Conservation (phyloP, 176 grass and related monocot genomes). For the Carex littledalei region DNA sequence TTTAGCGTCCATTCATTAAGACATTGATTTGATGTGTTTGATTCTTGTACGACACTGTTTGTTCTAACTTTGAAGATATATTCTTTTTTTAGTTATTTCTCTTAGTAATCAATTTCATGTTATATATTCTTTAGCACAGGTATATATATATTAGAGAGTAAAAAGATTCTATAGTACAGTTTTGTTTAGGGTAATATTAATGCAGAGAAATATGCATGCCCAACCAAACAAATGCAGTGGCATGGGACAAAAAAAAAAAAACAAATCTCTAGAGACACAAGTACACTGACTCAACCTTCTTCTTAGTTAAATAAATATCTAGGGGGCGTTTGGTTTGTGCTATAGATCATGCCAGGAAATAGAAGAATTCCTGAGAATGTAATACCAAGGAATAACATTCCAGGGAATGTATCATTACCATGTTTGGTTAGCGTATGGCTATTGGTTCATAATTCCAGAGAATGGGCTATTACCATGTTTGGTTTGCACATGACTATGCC, state of each 20-base stretch:
- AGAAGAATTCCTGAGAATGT: too few species aligned
- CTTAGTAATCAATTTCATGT: too few species aligned
- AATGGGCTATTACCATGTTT: too few species aligned
- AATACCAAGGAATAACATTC: too few species aligned
- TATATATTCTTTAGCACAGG: not conserved
- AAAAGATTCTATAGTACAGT: not conserved
- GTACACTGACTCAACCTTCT: not conserved
- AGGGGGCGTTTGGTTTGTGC: too few species aligned
- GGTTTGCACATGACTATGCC: too few species aligned
- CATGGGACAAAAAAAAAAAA: not conserved
- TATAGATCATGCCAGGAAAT: too few species aligned
- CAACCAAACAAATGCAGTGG: not conserved
- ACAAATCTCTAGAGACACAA: not conserved
- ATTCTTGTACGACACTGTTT: not conserved
- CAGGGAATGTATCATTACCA: too few species aligned
- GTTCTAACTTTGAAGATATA: not conserved
- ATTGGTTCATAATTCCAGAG: too few species aligned
- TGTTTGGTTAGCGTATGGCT: too few species aligned
- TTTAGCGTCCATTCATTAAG: not conserved
- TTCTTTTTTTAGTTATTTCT: too few species aligned
- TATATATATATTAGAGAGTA: not conserved
- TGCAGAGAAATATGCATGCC: not conserved
- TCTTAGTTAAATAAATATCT: too few species aligned
- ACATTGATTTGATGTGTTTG: not conserved
- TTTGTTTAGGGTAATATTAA: not conserved